phyloP scores from a whole-genome alignment of 108 stramenopile genomes.

The Discostella pseudostelligera region DNA sequence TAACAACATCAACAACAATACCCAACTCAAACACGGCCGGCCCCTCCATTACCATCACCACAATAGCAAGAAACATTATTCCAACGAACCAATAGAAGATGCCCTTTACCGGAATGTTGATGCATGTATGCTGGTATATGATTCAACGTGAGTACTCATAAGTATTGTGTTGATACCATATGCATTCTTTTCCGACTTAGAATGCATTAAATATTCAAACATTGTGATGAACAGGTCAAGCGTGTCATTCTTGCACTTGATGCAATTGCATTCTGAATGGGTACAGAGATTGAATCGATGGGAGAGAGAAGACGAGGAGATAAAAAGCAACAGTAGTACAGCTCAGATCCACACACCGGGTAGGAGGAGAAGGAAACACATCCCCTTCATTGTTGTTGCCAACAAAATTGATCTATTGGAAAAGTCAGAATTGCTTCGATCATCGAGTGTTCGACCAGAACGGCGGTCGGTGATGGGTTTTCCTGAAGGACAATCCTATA shows the following conservation, averaged over 20 bases:
- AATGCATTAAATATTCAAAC: neutral
- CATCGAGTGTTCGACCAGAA: neutral
- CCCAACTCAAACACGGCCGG: slow-evolving; percentile 22
- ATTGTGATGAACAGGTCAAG: slow-evolving; percentile 24
- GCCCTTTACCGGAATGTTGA: slow-evolving; percentile 68
- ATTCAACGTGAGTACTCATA: slow-evolving; percentile 45
- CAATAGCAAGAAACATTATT: neutral
- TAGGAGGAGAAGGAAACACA: slow-evolving; percentile 21
- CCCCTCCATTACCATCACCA: slow-evolving; percentile 1
- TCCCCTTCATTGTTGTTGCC: slow-evolving; percentile 77
- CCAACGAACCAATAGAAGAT: slow-evolving; percentile 36
- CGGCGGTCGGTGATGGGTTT: slow-evolving; percentile 66
- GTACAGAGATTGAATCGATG: slow-evolving; percentile 39
- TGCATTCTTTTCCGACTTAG: neutral
- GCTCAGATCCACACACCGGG: neutral
- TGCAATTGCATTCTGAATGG: slow-evolving; percentile 74
- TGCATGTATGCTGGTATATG: slow-evolving; percentile 76
- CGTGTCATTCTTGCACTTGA: slow-evolving; percentile 71
- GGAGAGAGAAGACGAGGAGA: slow-evolving; percentile 16
- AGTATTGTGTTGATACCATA: neutral
- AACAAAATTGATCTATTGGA: slow-evolving; percentile 75
- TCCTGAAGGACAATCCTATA: slow-evolving; percentile 39
- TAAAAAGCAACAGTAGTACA: neutral
- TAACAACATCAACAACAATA: slow-evolving; percentile 26
- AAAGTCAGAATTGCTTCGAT: slow-evolving; percentile 1